Evolutionary conservation across 306 rosid genomes (phyloP).

Genomic region (Malus fusca): DNA sequence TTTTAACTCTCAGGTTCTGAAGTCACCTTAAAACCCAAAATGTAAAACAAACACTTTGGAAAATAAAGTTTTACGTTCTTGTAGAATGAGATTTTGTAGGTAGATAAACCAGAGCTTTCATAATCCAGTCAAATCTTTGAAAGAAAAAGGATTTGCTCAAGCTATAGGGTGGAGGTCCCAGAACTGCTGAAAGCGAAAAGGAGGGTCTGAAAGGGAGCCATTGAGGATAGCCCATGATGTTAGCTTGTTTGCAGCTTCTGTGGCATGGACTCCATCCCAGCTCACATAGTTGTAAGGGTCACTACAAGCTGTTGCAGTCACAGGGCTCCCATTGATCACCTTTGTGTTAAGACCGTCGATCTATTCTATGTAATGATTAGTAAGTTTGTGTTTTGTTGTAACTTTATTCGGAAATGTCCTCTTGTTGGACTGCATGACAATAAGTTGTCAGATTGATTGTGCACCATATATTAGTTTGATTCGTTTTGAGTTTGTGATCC

Average conservation of each 20-base stretch:
- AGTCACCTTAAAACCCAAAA: neutral
- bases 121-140: neutral
- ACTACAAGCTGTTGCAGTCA: slow-evolving; percentile 56
- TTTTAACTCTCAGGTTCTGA: neutral
- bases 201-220: slow-evolving; percentile 67
- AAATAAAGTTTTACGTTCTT: neutral
- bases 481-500: neutral
- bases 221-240: slow-evolving; percentile 57
- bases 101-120: too few relatives aligned
- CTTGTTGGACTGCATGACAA: neutral
- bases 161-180: slow-evolving; percentile 52
- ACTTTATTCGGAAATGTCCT: neutral
- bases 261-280: slow-evolving; percentile 92
- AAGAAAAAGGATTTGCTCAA: slow-evolving; percentile 17
- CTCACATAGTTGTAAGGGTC: slow-evolving; percentile 82
- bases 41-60: neutral
- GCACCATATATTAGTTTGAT: neutral
- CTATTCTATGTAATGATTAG: neutral
- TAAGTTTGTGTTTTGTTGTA: too few relatives aligned
- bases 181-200: slow-evolving; percentile 44
- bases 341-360: slow-evolving; percentile 10
- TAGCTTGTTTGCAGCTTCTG: slow-evolving; percentile 86
- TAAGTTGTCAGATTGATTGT: too few relatives aligned
- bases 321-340: slow-evolving; percentile 37
- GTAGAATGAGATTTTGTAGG: too few relatives aligned